Evolutionary conservation across 2,329 filamentous ascomycete species (phyloP), one percentile per base, ranked within the genome.

Genomic region (Fusarium sp.): DNA sequence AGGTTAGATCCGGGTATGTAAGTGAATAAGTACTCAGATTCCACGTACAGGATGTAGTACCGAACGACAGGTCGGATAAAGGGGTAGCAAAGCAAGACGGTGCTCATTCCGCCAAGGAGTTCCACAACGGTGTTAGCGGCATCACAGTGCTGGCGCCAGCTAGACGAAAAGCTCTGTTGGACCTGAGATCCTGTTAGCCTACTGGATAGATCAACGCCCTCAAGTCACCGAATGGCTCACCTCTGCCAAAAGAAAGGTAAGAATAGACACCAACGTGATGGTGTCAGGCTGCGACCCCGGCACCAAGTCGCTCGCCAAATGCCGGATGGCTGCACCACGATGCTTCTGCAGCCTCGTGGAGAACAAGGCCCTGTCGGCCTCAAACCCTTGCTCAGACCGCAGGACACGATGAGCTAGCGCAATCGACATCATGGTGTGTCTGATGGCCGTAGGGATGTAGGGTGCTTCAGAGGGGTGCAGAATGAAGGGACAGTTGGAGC

Each of bases 231-330:
- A 33, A 6, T n/a, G 4, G 2, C 56, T 38, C 56, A 75, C 74
- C 59, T 76, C 74, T 0, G 70, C 60, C 5, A 76, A 42, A 2
- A 75, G 59, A 64, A 76, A 73, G 2, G 64, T 58, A 4, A 75
- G 25, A 0, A 74, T 61, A 13, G 68, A 69, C 16, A 50, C 62
- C 10, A 76, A 50, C 2, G 63, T 65, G n/a, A 42, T 29, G 13
- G 59, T 61, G 18, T 47, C 35, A 1, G 60, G 42, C 27, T 40
- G 22, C 13, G 38, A 18, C 4, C 31, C 38, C 3, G 57, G 16
- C n/a, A 33, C 7, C 5, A 76, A 35, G 6, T 67, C 54, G 4
- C 66, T 52, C 2, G 73, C 47, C 11, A 77, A 60, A n/a, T 65
- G 36, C 5, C 65, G 40, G 13, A 76, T 73, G 0, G 74, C 72